Conservation (phyloP, 106 monocot genomes). For the Platanthera guangdongensis region DNA sequence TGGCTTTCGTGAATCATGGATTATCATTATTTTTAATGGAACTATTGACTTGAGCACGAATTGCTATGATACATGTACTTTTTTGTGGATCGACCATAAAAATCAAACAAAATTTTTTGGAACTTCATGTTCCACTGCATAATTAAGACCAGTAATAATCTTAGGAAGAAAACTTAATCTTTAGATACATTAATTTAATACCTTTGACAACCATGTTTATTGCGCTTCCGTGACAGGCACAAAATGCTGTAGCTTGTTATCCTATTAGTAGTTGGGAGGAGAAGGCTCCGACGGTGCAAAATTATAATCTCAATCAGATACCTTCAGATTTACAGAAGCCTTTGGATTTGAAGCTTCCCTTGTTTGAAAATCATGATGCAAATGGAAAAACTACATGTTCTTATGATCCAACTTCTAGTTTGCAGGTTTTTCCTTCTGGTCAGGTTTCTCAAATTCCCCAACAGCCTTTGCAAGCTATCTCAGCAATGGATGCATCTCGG, state of each 20-base stretch:
- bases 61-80: background rate
- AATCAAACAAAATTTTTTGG: background rate
- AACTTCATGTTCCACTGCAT: background rate
- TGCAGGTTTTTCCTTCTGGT: constrained; percentile 37
- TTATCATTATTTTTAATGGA: background rate
- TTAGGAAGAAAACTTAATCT: background rate
- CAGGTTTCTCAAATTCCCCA: constrained; percentile 46
- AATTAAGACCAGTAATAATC: background rate
- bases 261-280: constrained; percentile 21
- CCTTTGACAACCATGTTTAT: background rate
- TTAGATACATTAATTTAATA: background rate
- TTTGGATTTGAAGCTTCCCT: constrained; percentile 19
- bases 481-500: constrained; percentile 30
- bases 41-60: background rate
- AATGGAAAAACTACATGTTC: constrained; percentile 23
- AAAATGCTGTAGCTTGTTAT: constrained; percentile 10
- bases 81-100: background rate
- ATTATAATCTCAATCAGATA: constrained; percentile 28
- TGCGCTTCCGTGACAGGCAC: constrained; percentile 28
- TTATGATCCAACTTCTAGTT: constrained; percentile 20
- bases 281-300: constrained; percentile 25
- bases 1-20: background rate
- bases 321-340: constrained; percentile 39
- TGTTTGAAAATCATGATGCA: constrained; percentile 21
- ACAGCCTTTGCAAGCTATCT: constrained; percentile 25